Evolutionary conservation across 2,329 filamentous ascomycete species (phyloP), one percentile per base, ranked within the genome.

Genomic region (Penicillium capsulatum): DNA sequence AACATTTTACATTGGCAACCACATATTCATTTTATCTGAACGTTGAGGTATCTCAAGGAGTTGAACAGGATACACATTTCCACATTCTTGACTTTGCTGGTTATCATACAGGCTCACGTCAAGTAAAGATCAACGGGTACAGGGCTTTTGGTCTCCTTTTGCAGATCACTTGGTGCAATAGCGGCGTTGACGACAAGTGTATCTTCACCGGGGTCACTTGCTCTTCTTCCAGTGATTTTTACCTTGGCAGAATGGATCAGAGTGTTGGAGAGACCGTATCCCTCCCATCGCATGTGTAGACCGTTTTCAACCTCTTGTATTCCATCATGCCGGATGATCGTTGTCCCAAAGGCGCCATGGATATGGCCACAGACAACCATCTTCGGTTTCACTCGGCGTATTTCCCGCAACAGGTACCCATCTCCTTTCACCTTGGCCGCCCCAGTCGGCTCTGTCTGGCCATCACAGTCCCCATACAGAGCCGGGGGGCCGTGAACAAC

Each of bases 401-500:
- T 38, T 32, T 58, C 53, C n/a, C 34, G 34, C 7, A 40, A 22
- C 16, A 59, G 34, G 34, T 47, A 47, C 4, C 39, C 38, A 40
- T 45, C 45, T 3, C 54, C 56, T 34, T 47, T 41, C 33, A 40
- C 36, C 35, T 46, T 43, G 1, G 26, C 14, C 27, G 30, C 15
- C 13, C 32, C 40, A 24, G 14, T 36, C 16, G 38, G 24, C n/a
- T 34, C 30, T 6, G 32, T 34, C 1, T 55, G 48, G 33, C 56
- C 53, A 29, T 53, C 46, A 42, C 51, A 44, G 17, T 46, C 37
- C 16, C 40, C 36, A 15, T 43, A 43, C 14, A 43, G 16, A 29
- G 40, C 40, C 31, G 86, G 84, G 14, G 87, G 87, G 1, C 77
- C 77, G 57, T 94, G 87, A 1, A 86, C 92, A 13, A 94, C 66